Percentiles rank a stretch among this genome's conserved stretches.
Conservation (phyloP, 768 basidiomycete species). For the Nevesoporus exiguus region DNA sequence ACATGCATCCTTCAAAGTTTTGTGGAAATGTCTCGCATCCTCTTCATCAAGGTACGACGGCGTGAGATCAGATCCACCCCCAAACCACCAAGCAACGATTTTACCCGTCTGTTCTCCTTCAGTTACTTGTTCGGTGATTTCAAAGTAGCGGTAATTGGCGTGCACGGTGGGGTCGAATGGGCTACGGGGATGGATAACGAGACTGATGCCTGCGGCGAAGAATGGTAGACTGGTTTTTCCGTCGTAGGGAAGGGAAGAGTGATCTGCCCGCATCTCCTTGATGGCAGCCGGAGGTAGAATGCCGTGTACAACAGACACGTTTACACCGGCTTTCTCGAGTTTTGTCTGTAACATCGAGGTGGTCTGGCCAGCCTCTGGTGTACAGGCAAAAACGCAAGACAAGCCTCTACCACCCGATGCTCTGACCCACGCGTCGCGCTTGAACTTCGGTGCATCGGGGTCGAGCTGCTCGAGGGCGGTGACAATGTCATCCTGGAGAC, state of each 20-base stretch:
- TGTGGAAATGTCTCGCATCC: conserved; percentile 87
- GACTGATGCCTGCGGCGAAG: conserved; percentile 88
- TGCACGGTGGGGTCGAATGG: conserved; percentile 94
- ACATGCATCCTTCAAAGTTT: conserved; percentile 70
- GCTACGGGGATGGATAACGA: conserved; percentile 93
- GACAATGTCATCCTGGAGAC: conserved; percentile 80
- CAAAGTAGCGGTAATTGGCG: conserved; percentile 97
- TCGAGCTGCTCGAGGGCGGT: conserved; percentile 75
- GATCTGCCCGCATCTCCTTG: conserved; percentile 93
- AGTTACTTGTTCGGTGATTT: conserved; percentile 59
- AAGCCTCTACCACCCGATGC: conserved; percentile 65
- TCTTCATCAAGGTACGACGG: conserved; percentile 89
- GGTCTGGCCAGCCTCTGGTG: conserved; percentile 29
- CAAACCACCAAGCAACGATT: conserved; percentile 96
- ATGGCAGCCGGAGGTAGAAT: conserved; percentile 84
- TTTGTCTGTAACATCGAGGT: conserved; percentile 43
- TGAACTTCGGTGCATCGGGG: conserved; percentile 64
- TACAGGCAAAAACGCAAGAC: conserved; percentile 75
- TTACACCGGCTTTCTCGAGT: conserved; percentile 95
- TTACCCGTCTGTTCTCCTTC: conserved; percentile 41
- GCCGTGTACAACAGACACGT: conserved; percentile 90
- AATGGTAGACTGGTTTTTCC: conserved; percentile 72
- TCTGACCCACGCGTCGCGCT: conserved; percentile 78
- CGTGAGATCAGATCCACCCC: conserved; percentile 92
- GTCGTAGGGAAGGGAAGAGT: conserved; percentile 66